These are phyloP conservation scores for Aspergillus chevalieri DNA, from an alignment of 2,329 filamentous ascomycete genomes.

Conservation along the genomic window DNA sequence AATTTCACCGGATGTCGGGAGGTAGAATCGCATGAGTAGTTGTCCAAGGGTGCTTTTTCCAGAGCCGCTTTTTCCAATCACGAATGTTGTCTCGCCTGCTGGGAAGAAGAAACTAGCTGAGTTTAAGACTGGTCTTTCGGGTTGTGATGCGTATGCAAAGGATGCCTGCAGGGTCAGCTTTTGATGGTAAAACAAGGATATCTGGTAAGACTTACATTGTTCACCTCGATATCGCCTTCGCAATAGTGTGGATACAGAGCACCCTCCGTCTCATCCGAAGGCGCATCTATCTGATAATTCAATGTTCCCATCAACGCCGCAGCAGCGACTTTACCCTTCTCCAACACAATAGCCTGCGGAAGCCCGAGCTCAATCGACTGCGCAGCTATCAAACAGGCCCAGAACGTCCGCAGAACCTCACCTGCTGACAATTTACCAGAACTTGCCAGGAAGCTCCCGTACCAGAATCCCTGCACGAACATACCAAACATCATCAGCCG, in stretches of 20 bases:
- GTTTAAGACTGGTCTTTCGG: conserved; percentile 53
- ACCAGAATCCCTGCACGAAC: conserved; percentile 89
- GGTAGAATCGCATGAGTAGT: conserved; percentile 72
- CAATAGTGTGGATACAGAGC: conserved; percentile 40
- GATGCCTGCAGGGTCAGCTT: conserved; percentile 26
- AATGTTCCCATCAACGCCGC: conserved; percentile 52
- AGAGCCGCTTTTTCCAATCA: conserved; percentile 81
- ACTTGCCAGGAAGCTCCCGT: conserved; percentile 65
- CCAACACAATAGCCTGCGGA: conserved; percentile 69
- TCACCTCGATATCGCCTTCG: conserved; percentile 63
- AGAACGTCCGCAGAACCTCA: conserved; percentile 76
- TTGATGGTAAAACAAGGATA: neutral
- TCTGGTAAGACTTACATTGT: conserved; percentile 46
- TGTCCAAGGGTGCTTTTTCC: conserved; percentile 87
- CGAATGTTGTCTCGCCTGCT: conserved; percentile 66
- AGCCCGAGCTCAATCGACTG: conserved; percentile 68
- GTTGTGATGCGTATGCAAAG: conserved; percentile 73
- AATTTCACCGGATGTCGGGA: conserved; percentile 59
- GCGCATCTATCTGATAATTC: conserved; percentile 16
- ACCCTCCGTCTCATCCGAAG: conserved; percentile 23
- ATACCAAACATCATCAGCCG: conserved; percentile 69
- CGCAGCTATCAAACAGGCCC: conserved; percentile 69
- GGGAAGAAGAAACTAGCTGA: conserved; percentile 64
- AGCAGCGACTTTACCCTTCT: conserved; percentile 72
- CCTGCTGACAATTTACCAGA: conserved; percentile 55